These are phyloP conservation scores for Prunus armeniaca DNA, from an alignment of 306 rosid genomes.

Conservation along the genomic window DNA sequence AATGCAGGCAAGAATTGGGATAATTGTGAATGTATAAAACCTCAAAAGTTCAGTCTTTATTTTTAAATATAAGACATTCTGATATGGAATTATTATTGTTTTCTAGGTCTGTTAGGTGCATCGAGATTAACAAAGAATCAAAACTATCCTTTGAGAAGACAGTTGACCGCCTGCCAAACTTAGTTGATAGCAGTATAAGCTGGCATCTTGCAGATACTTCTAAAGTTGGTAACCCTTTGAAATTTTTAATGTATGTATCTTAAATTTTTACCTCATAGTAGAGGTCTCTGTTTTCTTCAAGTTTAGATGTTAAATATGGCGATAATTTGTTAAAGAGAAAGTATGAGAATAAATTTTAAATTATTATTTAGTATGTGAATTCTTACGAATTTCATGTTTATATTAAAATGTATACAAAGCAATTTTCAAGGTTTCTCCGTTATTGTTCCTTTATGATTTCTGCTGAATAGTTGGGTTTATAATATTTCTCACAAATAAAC, in stretches of 20 bases:
- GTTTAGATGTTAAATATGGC: background rate
- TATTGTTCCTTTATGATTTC: constrained; percentile 3
- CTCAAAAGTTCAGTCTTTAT: constrained; percentile 15
- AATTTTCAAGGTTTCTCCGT: background rate
- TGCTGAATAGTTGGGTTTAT: constrained; percentile 11
- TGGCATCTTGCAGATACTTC: constrained; percentile 97
- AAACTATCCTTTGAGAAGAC: constrained; percentile 93
- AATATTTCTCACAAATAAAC: constrained; percentile 28
- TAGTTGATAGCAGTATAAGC: constrained; percentile 64
- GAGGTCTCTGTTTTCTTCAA: background rate
- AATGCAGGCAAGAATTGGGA: constrained; percentile 77
- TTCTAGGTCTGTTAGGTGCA: constrained; percentile 81
- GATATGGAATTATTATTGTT: constrained; percentile 1
- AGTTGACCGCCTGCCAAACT: constrained; percentile 62
- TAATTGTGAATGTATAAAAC: constrained; percentile 21
- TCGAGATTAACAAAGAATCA: constrained; percentile 89
- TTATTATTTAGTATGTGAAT: background rate
- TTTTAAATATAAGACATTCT: background rate
- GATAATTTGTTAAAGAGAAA: background rate
- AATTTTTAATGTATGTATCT: constrained; percentile 17
- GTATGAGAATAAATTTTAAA: background rate
- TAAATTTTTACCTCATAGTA: constrained; percentile 15
- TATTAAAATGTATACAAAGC: background rate
- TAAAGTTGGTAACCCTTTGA: constrained; percentile 34
- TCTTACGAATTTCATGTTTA: background rate